A percentile compares a stretch with the other conserved stretches of the same genome.
Evolutionary conservation across 192 early-diverging fungal genomes (phyloP).

Genomic region (Coemansia sp.): DNA sequence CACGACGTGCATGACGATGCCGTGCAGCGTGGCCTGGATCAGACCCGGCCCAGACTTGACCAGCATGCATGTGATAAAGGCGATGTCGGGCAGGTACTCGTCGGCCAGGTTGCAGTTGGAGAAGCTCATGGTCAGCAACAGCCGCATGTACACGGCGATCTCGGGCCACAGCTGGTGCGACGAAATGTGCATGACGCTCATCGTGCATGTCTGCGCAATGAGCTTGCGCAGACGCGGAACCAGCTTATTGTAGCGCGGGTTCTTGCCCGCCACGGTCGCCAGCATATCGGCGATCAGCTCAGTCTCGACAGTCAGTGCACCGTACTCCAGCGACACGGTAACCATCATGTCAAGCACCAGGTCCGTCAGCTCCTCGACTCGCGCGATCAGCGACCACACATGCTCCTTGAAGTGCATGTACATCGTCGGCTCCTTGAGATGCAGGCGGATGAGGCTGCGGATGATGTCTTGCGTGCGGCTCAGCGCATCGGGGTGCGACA

Average conservation of each 20-base stretch:
- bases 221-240: conserved; percentile 81
- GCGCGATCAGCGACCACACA: conserved; percentile 80
- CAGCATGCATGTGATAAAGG: conserved; percentile 83
- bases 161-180: conserved; percentile 92
- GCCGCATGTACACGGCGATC: conserved; percentile 86
- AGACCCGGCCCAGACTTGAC: conserved; percentile 84
- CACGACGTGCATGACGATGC: conserved; percentile 91
- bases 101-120: conserved; percentile 75
- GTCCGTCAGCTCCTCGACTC: conserved; percentile 81
- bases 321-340: conserved; percentile 77
- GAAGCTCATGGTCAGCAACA: conserved; percentile 90
- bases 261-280: conserved; percentile 77
- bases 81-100: conserved; percentile 84
- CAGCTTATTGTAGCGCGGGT: conserved; percentile 79
- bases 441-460: conserved; percentile 78
- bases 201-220: conserved; percentile 77
- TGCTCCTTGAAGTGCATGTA: conserved; percentile 84
- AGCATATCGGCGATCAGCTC: conserved; percentile 89
- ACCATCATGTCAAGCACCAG: conserved; percentile 82
- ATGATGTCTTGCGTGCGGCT: conserved; percentile 74
- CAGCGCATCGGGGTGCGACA: conserved; percentile 37
- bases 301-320: conserved; percentile 74
- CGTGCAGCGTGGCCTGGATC: conserved; percentile 89
- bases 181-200: conserved; percentile 70
- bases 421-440: conserved; percentile 82